Evolutionary conservation across 1,139 yeast genomes (phyloP).

Genomic region (Suzukiozyma palmioleophila): DNA sequence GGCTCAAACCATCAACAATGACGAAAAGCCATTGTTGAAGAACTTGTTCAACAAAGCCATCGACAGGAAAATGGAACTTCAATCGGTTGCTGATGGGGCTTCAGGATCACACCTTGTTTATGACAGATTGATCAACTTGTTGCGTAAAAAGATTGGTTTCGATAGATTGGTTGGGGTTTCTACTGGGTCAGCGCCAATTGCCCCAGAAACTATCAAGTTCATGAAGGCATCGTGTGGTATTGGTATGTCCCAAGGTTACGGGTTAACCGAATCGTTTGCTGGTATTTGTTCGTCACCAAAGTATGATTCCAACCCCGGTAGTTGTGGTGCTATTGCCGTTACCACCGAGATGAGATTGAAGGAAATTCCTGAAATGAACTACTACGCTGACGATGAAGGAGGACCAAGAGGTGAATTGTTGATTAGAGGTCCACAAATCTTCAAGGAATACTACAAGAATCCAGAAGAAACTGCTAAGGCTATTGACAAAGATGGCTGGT

Average conservation of each 20-base stretch:
- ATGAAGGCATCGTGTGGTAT: conserved; percentile 35
- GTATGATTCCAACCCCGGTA: conserved; percentile 36
- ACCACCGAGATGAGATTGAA: conserved; percentile 34
- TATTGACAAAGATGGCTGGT: conserved; percentile 55
- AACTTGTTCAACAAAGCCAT: conserved; percentile 26
- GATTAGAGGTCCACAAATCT: conserved; percentile 38
- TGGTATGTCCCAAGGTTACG: conserved; percentile 43
- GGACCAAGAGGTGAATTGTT: conserved; percentile 43
- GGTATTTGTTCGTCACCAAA: conserved; percentile 30
- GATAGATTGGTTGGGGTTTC: conserved; percentile 22
- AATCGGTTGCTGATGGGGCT: conserved; percentile 24
- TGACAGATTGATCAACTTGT: conserved; percentile 24
- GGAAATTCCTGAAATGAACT: conserved; percentile 38
- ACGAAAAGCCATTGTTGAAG: conserved; percentile 27
- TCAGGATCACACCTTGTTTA: conserved; percentile 21
- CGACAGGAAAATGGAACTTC: conserved; percentile 27
- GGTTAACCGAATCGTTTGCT: conserved; percentile 44
- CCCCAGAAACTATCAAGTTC: conserved; percentile 37
- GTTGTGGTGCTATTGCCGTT: conserved; percentile 34
- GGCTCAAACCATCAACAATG: conserved; percentile 29
- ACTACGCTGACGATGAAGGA: conserved; percentile 23
- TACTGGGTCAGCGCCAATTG: conserved; percentile 44
- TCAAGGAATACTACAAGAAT: conserved; percentile 33
- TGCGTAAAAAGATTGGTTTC: conserved; percentile 35
- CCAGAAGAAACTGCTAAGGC: conserved; percentile 38